These are phyloP conservation scores for Parasarocladium wereldwijsianum DNA, from an alignment of 2,329 filamentous ascomycete genomes.

Conservation along the genomic window DNA sequence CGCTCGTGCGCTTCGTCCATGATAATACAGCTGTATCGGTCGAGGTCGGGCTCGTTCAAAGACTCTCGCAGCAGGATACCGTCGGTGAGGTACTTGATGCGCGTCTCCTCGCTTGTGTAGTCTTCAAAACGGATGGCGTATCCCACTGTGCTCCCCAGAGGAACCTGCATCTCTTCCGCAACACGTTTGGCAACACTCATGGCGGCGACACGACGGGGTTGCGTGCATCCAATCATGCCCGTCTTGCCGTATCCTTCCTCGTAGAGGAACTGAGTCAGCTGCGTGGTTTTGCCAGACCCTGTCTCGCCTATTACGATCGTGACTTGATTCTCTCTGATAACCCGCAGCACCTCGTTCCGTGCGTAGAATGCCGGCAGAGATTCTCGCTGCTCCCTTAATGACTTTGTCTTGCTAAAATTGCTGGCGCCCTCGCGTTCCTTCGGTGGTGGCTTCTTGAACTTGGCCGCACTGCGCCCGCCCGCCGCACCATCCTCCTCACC, in stretches of 20 bases:
- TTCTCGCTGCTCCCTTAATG: conserved; percentile 78
- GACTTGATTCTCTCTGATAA: conserved; percentile 94
- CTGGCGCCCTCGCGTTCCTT: conserved; percentile 71
- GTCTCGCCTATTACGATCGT: conserved; percentile 95
- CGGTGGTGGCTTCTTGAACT: conserved; percentile 94
- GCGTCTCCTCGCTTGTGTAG: conserved; percentile 86
- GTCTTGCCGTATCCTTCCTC: conserved; percentile 84
- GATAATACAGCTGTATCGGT: conserved; percentile 95
- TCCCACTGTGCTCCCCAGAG: conserved; percentile 73
- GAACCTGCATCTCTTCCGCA: conserved; percentile 94
- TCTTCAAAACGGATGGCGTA: conserved; percentile 98
- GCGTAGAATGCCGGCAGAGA: conserved; percentile 93
- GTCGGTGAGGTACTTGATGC: conserved; percentile 99
- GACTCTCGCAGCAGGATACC: conserved; percentile 89
- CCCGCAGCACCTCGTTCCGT: conserved; percentile 76
- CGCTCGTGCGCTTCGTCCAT: conserved; percentile 99
- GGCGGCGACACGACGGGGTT: conserved; percentile 87
- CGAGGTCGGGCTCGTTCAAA: conserved; percentile 79
- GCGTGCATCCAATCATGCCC: conserved; percentile 92
- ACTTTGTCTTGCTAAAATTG: conserved; percentile 86
- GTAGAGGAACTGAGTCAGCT: conserved; percentile 88
- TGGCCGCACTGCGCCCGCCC: conserved; percentile 36
- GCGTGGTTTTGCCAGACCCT: conserved; percentile 93
- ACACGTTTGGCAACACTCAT: conserved; percentile 99
- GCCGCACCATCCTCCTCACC: conserved; percentile 54